phyloP scores from a whole-genome alignment of 805 yeast genomes.

The Kodamaea fukazawae region DNA sequence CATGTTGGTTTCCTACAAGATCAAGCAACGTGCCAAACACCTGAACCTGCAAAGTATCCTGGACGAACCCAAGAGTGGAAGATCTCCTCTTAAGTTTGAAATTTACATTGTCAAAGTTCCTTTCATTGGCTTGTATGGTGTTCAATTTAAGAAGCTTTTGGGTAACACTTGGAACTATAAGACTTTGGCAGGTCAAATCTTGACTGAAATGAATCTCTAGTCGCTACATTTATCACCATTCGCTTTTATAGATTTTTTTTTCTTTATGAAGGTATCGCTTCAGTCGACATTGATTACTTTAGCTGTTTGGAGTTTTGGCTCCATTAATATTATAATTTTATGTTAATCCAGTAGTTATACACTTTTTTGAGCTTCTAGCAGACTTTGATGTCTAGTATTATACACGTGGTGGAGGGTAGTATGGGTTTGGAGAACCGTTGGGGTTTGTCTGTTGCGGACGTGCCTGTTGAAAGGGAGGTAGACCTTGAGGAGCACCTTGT shows the following conservation, averaged over 20 bases:
- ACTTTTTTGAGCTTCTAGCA: background rate
- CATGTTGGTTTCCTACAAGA: conserved; percentile 57
- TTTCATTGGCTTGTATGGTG: conserved; percentile 84
- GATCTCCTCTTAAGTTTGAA: conserved; percentile 76
- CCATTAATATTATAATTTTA: too few relatives aligned
- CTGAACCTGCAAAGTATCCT: conserved; percentile 29
- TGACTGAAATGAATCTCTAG: conserved; percentile 64
- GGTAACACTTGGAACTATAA: conserved; percentile 97
- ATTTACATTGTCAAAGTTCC: conserved; percentile 92
- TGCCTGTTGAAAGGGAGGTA: background rate
- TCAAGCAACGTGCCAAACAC: conserved; percentile 49
- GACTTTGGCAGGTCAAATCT: conserved; percentile 80
- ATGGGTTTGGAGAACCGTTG: background rate
- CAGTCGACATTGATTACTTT: too few relatives aligned
- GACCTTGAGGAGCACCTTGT: background rate
- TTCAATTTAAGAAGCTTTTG: conserved; percentile 86
- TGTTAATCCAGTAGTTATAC: background rate
- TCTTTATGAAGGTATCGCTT: background rate
- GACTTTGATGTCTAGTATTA: too few relatives aligned
- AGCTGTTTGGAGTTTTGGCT: too few relatives aligned
- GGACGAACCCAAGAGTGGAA: conserved; percentile 15
- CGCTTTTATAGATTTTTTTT: background rate
- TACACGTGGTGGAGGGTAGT: background rate
- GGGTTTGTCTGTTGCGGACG: background rate
- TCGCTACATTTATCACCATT: background rate